phyloP scores from a whole-genome alignment of 2,329 filamentous ascomycete genomes.

The Cladosporium austrohemisphaericum region DNA sequence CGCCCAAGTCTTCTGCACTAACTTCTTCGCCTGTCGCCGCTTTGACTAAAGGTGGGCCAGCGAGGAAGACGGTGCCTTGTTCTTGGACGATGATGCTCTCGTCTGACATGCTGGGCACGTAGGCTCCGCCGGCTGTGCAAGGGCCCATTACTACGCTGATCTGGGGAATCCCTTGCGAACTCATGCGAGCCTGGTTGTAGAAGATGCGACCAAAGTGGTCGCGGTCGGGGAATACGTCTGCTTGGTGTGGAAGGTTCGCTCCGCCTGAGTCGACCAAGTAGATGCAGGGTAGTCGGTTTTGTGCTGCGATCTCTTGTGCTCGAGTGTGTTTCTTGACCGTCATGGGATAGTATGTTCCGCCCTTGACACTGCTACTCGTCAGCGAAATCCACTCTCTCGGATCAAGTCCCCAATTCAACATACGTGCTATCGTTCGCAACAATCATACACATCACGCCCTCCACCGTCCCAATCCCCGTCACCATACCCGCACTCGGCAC shows the following conservation, averaged over 20 bases:
- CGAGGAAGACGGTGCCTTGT: slow-evolving; percentile 96
- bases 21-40: slow-evolving; percentile 93
- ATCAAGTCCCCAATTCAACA: slow-evolving; percentile 2
- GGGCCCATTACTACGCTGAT: slow-evolving; percentile 96
- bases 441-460: slow-evolving; percentile 87
- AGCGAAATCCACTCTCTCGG: slow-evolving; percentile 10
- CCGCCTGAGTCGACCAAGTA: slow-evolving; percentile 96
- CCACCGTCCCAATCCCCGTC: slow-evolving; percentile 83
- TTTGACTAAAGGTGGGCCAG: slow-evolving; percentile 89
- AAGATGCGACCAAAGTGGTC: slow-evolving; percentile 98
- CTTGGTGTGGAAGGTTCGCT: slow-evolving; percentile 90
- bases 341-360: slow-evolving; percentile 93
- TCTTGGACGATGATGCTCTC: slow-evolving; percentile 95
- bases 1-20: slow-evolving; percentile 83
- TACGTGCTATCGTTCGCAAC: slow-evolving; percentile 89
- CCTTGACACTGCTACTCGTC: slow-evolving; percentile 63
- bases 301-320: slow-evolving; percentile 83
- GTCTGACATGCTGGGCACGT: slow-evolving; percentile 95
- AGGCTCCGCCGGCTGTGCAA: slow-evolving; percentile 92
- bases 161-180: slow-evolving; percentile 80
- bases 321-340: slow-evolving; percentile 97
- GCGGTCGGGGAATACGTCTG: slow-evolving; percentile 90
- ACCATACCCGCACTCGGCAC: slow-evolving; percentile 89
- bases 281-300: slow-evolving; percentile 82
- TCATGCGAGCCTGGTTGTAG: slow-evolving; percentile 97